phyloP scores from a whole-genome alignment of 768 basidiomycete species.

The Leccinum truebloodii region DNA sequence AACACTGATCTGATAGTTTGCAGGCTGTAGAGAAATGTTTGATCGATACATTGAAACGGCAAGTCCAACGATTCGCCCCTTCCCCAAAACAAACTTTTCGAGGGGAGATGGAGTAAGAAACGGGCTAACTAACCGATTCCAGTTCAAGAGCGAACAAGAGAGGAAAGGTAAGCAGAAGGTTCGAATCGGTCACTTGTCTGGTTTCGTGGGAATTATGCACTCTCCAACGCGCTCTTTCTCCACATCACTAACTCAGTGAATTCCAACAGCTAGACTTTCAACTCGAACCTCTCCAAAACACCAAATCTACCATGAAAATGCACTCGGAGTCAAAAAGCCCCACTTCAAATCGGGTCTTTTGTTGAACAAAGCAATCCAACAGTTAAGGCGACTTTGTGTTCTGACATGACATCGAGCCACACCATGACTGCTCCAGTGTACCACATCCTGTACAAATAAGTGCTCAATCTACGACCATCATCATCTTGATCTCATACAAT shows the following conservation, averaged over 20 bases:
- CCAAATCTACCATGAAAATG: background rate
- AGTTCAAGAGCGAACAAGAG: constrained; percentile 1
- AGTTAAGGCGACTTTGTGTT: background rate
- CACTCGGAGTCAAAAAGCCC: background rate
- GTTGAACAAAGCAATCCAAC: background rate
- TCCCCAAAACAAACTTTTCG: background rate
- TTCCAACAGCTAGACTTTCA: background rate
- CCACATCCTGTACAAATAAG: background rate
- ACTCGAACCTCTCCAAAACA: background rate
- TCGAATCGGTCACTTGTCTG: too few species aligned
- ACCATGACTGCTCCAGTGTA: background rate
- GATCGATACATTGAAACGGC: background rate
- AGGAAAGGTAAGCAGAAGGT: too few species aligned
- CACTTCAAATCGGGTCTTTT: background rate
- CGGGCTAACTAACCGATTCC: background rate
- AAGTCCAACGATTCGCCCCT: background rate
- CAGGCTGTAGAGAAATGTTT: background rate
- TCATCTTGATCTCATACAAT: background rate
- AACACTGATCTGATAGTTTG: background rate
- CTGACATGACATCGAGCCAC: background rate
- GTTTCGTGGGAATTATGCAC: background rate
- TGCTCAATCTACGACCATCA: background rate
- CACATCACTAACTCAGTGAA: background rate
- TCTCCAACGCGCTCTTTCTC: background rate
- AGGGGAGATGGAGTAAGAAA: background rate